These are phyloP conservation scores for Sparassis latifolia DNA, from an alignment of 1,284 basidiomycete genomes.

Conservation along the genomic window DNA sequence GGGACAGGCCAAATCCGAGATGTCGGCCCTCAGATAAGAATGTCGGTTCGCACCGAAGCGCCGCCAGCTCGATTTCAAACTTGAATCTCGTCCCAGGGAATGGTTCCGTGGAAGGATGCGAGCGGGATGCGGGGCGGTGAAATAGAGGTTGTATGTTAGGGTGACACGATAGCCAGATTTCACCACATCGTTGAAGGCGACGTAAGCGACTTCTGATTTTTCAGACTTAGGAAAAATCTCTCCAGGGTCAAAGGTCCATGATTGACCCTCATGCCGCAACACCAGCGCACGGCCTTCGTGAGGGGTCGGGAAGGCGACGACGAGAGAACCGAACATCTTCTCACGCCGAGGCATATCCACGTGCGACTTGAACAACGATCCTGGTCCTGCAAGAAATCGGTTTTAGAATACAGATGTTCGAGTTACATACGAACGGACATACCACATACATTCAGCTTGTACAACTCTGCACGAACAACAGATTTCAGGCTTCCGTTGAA, in stretches of 20 bases:
- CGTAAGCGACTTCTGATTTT: constrained; percentile 24
- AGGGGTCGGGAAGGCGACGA: constrained; percentile 32
- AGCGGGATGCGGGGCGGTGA: neutral
- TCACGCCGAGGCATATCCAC: constrained; percentile 19
- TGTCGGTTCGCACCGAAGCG: no score
- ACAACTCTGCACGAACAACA: neutral
- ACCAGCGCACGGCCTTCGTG: constrained; percentile 35
- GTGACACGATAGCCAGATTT: constrained; percentile 34
- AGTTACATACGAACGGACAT: neutral
- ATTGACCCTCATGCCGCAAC: constrained; percentile 24
- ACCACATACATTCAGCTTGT: neutral
- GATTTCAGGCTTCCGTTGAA: constrained; percentile 9
- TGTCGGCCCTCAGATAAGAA: no score
- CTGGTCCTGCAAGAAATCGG: constrained; percentile 5
- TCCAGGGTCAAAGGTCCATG: constrained; percentile 27
- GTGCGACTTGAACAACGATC: constrained; percentile 23
- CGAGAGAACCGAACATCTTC: constrained; percentile 35
- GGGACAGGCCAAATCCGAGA: no score
- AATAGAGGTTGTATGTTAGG: constrained; percentile 35
- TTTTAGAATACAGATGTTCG: neutral
- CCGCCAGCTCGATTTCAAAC: no score
- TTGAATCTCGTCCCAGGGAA: no score
- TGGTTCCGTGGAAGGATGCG: no score
- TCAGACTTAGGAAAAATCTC: constrained; percentile 9
- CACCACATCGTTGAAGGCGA: constrained; percentile 38